Base-by-base conservation (phyloP, 768 basidiomycete species). In the Collybiopsis confluens region DNA sequence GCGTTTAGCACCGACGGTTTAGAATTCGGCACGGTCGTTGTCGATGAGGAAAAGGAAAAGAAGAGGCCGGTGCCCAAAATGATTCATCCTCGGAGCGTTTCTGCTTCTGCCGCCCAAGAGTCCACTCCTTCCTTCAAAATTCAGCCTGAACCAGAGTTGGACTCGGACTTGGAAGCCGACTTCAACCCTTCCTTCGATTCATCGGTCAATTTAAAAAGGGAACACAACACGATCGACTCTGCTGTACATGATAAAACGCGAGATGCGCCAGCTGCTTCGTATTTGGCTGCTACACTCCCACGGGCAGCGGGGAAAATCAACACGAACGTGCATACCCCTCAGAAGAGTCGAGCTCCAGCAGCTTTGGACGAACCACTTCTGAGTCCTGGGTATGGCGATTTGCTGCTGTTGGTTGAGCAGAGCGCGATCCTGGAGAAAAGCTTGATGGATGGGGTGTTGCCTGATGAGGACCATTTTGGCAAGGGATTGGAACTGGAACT, bases 231-330 rank as follows among this genome's bases (percentile, higher is more conserved):
- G 3, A 85, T 85, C 66, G 73, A 68, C 45, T 80, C 83, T 23
- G 77, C 83, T 15, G 83, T 85, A 37, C 83, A 84, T 58, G 66
- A 73, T 55, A 83, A 79, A 60, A 72, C 80, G 24, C 69, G 72
- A 3, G 80, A 82, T 48, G 55, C 61, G n/a, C 64, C n/a, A n/a
- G n/a, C 70, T 0, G 51, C 65, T 0, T 55, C 64, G 4, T 49
- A 65, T 20, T 44, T 55, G 18, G 52, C n/a, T n/a, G n/a, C 61
- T 26, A 18, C 62, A 9, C 52, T 54, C 6, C 49, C 47, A 10
- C 71, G 72, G 1, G 60, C 60, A 9, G 20, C 45, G 20, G 26
- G 4, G 45, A 28, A 45, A 23, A 23, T 45, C 20, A 33, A 13
- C 30, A 33, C 30, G 4, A 50, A 50, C 21, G 2, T 23, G 7